These are phyloP conservation scores for Nicotiana attenuata DNA, from an alignment of 257 asterid genomes.

Conservation along the genomic window DNA sequence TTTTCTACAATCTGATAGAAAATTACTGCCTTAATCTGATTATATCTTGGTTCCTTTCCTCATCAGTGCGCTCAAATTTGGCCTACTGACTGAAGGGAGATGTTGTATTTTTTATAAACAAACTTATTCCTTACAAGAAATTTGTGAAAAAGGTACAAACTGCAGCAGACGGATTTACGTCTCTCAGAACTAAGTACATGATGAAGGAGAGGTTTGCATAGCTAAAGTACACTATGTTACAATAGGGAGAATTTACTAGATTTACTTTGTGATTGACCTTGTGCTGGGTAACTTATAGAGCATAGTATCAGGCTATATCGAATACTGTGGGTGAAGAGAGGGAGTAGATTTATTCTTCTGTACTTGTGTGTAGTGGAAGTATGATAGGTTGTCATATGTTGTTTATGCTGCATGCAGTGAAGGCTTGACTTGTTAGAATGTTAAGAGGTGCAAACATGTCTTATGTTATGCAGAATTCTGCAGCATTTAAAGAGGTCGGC, in stretches of 20 bases:
- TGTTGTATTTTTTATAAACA: not conserved
- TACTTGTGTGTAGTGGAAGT: not conserved
- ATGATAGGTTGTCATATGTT: not conserved
- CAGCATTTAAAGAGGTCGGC: not conserved
- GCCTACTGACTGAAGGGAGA: not conserved
- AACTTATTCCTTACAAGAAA: not conserved
- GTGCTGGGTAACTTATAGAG: not conserved
- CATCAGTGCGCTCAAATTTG: not conserved
- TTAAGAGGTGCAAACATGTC: not conserved
- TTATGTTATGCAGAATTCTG: not conserved
- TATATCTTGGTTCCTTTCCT: not conserved
- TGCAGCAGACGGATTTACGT: not conserved
- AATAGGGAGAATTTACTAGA: not conserved
- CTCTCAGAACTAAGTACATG: not conserved
- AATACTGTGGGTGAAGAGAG: not conserved
- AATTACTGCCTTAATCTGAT: not conserved
- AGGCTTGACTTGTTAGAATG: not conserved
- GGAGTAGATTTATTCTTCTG: not conserved
- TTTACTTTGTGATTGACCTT: not conserved
- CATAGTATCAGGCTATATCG: not conserved
- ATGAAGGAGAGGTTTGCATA: not conserved
- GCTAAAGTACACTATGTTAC: not conserved
- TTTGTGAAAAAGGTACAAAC: not conserved
- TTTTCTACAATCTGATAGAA: not conserved
- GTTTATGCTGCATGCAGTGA: not conserved